These are phyloP conservation scores for Boletus barrowsii DNA, from an alignment of 768 basidiomycete genomes.

Conservation along the genomic window DNA sequence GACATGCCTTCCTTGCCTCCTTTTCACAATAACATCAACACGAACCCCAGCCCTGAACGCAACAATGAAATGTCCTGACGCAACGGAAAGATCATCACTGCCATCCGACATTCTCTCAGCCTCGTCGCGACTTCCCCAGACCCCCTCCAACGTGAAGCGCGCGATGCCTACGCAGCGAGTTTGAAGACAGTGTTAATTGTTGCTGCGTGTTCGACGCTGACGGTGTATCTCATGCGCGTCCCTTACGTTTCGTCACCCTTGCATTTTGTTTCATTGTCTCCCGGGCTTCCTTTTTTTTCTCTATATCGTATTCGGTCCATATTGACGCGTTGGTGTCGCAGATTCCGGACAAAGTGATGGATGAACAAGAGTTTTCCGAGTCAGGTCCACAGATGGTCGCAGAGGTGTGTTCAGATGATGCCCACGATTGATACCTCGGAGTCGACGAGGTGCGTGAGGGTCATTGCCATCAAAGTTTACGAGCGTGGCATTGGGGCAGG, in stretches of 20 bases:
- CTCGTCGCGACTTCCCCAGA: constrained; percentile 11
- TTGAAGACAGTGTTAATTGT: constrained; percentile 17
- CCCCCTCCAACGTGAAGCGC: constrained; percentile 10
- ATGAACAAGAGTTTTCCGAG: neutral
- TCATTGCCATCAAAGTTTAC: no score
- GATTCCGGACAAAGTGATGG: constrained; percentile 13
- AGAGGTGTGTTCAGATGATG: no score
- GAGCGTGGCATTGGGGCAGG: no score
- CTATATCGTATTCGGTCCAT: neutral
- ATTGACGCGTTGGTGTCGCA: neutral
- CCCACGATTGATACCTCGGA: no score
- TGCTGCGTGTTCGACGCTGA: constrained; percentile 17
- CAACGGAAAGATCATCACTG: constrained; percentile 10
- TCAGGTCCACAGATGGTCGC: no score
- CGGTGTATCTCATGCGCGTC: constrained; percentile 11
- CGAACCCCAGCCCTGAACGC: no score
- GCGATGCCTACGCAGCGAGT: constrained; percentile 21
- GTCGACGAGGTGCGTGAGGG: no score
- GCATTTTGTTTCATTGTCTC: neutral
- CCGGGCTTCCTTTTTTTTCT: neutral
- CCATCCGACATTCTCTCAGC: constrained; percentile 20
- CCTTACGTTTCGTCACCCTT: neutral
- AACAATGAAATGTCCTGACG: no score
- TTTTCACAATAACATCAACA: neutral
- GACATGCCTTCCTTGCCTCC: neutral